phyloP scores from a whole-genome alignment of 2,329 filamentous ascomycete genomes.

The Didymosphaeria variabile region DNA sequence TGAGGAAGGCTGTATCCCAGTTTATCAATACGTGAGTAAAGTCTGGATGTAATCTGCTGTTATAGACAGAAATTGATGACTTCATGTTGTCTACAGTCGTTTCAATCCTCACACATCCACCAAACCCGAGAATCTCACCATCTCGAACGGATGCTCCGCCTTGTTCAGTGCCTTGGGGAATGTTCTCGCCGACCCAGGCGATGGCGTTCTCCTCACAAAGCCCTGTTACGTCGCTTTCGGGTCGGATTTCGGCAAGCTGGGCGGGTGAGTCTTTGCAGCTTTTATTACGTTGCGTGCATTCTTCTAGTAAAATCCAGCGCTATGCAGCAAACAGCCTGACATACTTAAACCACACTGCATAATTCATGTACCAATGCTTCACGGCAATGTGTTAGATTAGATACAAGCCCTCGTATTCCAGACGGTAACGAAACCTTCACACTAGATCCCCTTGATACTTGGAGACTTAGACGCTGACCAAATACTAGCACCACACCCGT shows the following conservation, averaged over 20 bases:
- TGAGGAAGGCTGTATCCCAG: slow-evolving; percentile 53
- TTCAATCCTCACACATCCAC: slow-evolving; percentile 51
- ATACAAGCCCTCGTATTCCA: no score
- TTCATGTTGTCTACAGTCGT: slow-evolving; percentile 24
- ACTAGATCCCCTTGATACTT: no score
- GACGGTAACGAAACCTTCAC: no score
- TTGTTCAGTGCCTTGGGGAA: slow-evolving; percentile 56
- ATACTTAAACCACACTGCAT: no score
- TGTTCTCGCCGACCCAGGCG: slow-evolving; percentile 53
- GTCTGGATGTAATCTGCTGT: not conserved
- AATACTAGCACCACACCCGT: slow-evolving; percentile 45
- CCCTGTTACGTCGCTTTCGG: slow-evolving; percentile 60
- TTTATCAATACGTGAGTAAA: slow-evolving; percentile 49
- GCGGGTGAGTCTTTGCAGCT: slow-evolving; percentile 26
- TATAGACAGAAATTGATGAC: not conserved
- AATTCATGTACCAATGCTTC: no score
- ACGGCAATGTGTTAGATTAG: no score
- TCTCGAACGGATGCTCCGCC: slow-evolving; percentile 54
- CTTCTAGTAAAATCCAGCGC: no score
- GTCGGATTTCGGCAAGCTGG: slow-evolving; percentile 56
- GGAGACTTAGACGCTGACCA: not conserved
- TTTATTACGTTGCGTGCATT: no score
- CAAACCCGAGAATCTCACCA: slow-evolving; percentile 48
- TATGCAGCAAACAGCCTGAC: no score
- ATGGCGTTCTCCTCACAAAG: slow-evolving; percentile 57